Percentiles rank a stretch among this genome's conserved stretches.
These are phyloP conservation scores for Epichloe sp. DNA, from an alignment of 2,329 filamentous ascomycete species.

Conservation along the genomic window DNA sequence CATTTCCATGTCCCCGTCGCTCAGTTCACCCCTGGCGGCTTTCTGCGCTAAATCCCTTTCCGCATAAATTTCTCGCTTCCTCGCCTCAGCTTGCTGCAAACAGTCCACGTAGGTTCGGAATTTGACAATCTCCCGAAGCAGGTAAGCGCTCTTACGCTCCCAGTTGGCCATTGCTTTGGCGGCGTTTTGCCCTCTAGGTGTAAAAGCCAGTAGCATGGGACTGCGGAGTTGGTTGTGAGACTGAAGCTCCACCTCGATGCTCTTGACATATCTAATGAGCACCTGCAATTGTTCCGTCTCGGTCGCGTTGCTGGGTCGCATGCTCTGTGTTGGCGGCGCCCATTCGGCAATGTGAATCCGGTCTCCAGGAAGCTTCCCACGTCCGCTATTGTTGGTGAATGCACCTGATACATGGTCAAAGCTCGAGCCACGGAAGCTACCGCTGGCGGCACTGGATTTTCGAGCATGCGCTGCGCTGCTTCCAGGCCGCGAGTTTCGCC, in stretches of 20 bases:
- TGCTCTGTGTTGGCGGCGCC: conserved; percentile 77
- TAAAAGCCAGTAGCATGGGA: conserved; percentile 82
- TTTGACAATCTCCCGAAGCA: conserved; percentile 90
- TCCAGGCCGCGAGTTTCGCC: conserved; percentile 32
- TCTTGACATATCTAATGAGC: conserved; percentile 66
- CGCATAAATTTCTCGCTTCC: conserved; percentile 58
- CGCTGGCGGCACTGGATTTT: conserved; percentile 34
- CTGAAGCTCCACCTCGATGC: conserved; percentile 74
- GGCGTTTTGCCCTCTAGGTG: conserved; percentile 68
- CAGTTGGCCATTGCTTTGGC: conserved; percentile 86
- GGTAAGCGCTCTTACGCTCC: conserved; percentile 88
- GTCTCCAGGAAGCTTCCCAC: conserved; percentile 65
- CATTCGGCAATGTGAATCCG: conserved; percentile 75
- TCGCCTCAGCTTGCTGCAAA: conserved; percentile 54
- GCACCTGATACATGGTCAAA: conserved; percentile 46
- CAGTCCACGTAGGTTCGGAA: conserved; percentile 91
- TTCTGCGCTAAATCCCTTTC: conserved; percentile 41
- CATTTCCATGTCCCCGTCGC: conserved; percentile 25
- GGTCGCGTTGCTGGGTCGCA: conserved; percentile 66
- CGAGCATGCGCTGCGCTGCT: conserved; percentile 32
- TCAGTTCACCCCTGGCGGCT: conserved; percentile 34
- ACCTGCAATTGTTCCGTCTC: conserved; percentile 72
- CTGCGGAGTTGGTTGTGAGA: conserved; percentile 78
- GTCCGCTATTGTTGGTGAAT: conserved; percentile 35
- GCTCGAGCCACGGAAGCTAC: conserved; percentile 41